Base-by-base conservation (phyloP, 768 basidiomycete species). In the Trametes cubensis region DNA sequence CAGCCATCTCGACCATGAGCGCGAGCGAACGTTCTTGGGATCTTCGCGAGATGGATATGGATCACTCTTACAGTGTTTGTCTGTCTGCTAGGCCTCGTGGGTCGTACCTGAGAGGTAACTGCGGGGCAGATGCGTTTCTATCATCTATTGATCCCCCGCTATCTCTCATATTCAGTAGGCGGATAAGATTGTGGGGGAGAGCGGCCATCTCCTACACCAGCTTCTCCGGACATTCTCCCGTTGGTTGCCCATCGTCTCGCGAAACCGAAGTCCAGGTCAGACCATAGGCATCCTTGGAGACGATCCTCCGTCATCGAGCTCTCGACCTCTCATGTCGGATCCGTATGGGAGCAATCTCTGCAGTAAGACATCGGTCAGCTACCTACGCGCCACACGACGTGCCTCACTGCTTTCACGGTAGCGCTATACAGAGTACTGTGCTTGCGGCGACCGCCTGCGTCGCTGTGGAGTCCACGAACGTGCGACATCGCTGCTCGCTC, bases 1-100 rank as follows among this genome's bases (percentile, higher is more conserved):
- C 62, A 63, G 57, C 18, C n/a, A 20, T 14, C 30, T 6, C 41
- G 28, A 23, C 23, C 17, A 15, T 20, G 21, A 25, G 49, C 44
- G 41, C 20, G 45, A 6, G 42, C 64, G 60, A 65, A 65, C 64
- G 60, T 65, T 65, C 55, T 40, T 65, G 47, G 41, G 64, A 65
- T 65, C 64, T 51, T 59, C 64, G 60, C 20, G 6, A 10, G 13
- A 18, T 41, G 26, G 21, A 50, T 34, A 20, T 20, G 57, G n/a
- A 58, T 28, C 21, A 17, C 53, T 39, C 28, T 20, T 18, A 13
- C 38, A 18, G 6, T 34, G 8, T 42, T 4, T 34, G 14, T 14
- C 51, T 11, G 34, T 7, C 28, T 28, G 28, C 3, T 7, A 7
- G 3, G 28, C 28, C n/a, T 45, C 30, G 45, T 39, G 34, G 34